These are phyloP conservation scores for Biscutella laevigata DNA, from an alignment of 441 rosid genomes.

Conservation along the genomic window DNA sequence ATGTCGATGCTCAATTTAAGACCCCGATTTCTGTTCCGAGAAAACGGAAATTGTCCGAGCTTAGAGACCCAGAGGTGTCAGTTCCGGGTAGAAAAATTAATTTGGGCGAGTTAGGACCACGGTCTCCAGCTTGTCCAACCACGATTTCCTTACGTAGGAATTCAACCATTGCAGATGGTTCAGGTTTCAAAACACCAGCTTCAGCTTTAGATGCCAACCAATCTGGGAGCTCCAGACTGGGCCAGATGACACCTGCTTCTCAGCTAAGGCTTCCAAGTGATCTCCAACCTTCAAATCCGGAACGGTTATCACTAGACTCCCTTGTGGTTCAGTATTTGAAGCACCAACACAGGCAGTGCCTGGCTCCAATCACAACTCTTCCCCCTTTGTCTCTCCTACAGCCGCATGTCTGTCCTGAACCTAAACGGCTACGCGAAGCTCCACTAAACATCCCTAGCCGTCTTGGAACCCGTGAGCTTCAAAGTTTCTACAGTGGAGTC, in stretches of 20 bases:
- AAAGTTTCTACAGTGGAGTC: conserved; percentile 71
- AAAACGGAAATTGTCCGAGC: conserved; percentile 70
- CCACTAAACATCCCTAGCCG: conserved; percentile 84
- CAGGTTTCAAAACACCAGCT: conserved; percentile 53
- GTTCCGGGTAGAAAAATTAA: conserved; percentile 63
- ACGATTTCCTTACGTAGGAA: conserved; percentile 45
- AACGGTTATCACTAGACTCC: conserved; percentile 78
- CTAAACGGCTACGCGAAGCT: conserved; percentile 83
- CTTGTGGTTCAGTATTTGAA: conserved; percentile 89
- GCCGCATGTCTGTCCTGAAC: conserved; percentile 96
- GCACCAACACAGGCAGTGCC: conserved; percentile 98
- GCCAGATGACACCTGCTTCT: conserved; percentile 39
- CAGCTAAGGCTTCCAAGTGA: conserved; percentile 50
- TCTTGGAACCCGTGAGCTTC: conserved; percentile 77
- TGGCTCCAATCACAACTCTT: conserved; percentile 95
- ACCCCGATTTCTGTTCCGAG: conserved; percentile 62
- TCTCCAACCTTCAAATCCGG: conserved; percentile 55
- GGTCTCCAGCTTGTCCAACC: conserved; percentile 54
- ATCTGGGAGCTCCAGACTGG: conserved; percentile 35
- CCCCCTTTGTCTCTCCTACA: conserved; percentile 94
- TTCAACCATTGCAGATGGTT: conserved; percentile 35
- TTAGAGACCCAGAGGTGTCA: conserved; percentile 51
- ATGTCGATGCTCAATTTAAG: conserved; percentile 50
- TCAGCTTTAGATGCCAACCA: conserved; percentile 49
- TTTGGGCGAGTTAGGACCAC: conserved; percentile 55